Evolutionary conservation across 441 rosid species (phyloP).

Genomic region (Sinapis alba): DNA sequence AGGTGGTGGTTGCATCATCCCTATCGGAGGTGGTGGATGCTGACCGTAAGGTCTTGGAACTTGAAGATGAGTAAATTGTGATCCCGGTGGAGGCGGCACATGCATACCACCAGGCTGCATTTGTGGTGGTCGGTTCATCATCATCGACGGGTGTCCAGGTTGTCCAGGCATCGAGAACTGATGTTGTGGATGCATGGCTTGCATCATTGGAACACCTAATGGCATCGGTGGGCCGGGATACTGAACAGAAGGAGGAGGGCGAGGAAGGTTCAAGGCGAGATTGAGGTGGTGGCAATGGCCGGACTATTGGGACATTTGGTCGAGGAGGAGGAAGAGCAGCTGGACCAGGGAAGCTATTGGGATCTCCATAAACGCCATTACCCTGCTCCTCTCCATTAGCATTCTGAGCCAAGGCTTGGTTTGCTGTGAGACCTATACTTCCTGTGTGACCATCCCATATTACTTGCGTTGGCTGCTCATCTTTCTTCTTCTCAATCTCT

Average conservation of each 20-base stretch:
- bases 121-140: conserved; percentile 67
- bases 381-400: conserved; percentile 71
- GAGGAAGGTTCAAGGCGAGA: conserved; percentile 87
- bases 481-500: conserved; percentile 97
- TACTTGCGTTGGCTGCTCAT: conserved; percentile 97
- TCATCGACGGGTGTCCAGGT: conserved; percentile 69
- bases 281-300: conserved; percentile 96
- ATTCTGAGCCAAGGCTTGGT: conserved; percentile 89
- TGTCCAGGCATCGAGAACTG: conserved; percentile 61
- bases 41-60: conserved; percentile 66
- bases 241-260: conserved; percentile 67
- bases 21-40: conserved; percentile 48
- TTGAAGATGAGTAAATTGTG: conserved; percentile 67
- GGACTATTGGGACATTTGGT: conserved; percentile 68
- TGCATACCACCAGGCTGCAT: conserved; percentile 55
- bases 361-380: conserved; percentile 51
- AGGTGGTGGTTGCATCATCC: conserved; percentile 84
- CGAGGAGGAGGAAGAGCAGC: conserved; percentile 97
- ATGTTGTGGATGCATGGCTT: conserved; percentile 59
- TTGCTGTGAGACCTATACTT: conserved; percentile 99
- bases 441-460: conserved; percentile 99
- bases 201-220: conserved; percentile 67
- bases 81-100: conserved; percentile 89
- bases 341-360: conserved; percentile 81
- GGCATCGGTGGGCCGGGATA: conserved; percentile 72